Conservation (phyloP, 202 grass and related monocot species). For the Eragrostis tef region DNA sequence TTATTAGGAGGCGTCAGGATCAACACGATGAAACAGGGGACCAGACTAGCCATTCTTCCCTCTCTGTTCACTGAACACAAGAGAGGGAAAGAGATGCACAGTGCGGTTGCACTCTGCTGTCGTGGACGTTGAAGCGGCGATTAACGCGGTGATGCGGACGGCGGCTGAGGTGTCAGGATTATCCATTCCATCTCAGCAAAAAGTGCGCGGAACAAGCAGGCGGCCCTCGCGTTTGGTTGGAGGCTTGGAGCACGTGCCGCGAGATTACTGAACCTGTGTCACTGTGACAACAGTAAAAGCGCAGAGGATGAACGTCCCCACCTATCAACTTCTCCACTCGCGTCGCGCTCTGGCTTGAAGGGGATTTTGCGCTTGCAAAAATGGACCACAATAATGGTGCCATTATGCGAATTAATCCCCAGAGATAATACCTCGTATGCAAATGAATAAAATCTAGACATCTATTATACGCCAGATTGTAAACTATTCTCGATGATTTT, state of each 20-base stretch:
- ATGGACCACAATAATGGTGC: too few species aligned
- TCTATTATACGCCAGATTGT: too few species aligned
- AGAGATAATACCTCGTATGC: too few species aligned
- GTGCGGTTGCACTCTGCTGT: constrained; percentile 25
- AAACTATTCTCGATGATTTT: too few species aligned
- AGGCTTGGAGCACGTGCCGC: neutral
- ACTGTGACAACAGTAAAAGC: neutral
- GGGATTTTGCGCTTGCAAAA: too few species aligned
- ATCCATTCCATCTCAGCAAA: constrained; percentile 26
- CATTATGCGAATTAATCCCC: too few species aligned
- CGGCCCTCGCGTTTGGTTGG: neutral
- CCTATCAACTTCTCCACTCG: neutral
- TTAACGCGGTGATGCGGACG: neutral
- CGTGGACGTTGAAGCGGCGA: constrained; percentile 18
- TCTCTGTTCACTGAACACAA: neutral
- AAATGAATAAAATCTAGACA: too few species aligned
- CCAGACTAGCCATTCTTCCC: neutral
- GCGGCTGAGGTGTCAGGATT: constrained; percentile 10
- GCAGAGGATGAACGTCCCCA: neutral
- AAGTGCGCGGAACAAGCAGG: neutral
- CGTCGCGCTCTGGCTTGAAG: too few species aligned
- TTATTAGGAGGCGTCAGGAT: neutral
- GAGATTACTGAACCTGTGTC: neutral
- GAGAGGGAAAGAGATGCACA: too few species aligned
- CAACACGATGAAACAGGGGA: neutral